Evolutionary conservation across 768 basidiomycete genomes (phyloP).

Genomic region (Fibroporia radiculosa): DNA sequence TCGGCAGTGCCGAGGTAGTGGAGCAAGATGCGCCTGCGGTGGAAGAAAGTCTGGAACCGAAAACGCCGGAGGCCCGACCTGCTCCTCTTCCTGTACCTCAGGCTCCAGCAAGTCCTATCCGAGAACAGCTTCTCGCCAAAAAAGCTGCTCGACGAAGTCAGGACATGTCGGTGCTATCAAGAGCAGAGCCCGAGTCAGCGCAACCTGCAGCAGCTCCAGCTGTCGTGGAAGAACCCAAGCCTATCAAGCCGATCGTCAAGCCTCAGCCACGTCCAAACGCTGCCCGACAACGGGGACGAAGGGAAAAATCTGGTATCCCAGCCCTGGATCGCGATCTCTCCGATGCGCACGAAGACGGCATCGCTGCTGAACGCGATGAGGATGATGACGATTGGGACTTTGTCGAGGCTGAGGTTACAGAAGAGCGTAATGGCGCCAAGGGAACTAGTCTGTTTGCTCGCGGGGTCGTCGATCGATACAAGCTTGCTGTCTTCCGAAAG

Average conservation of each 20-base stretch:
- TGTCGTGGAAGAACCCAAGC: slow-evolving; percentile 3
- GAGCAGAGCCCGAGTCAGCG: slow-evolving; percentile 11
- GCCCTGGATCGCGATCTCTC: slow-evolving; percentile 70
- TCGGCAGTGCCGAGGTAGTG: slow-evolving; percentile 2
- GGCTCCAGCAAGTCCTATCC: slow-evolving; percentile 4
- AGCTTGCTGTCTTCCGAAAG: slow-evolving; percentile 80
- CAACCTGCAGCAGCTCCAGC: slow-evolving; percentile 4
- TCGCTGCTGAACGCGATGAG: slow-evolving; percentile 40
- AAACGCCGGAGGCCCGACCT: slow-evolving; percentile 67
- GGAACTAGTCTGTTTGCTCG: slow-evolving; percentile 81
- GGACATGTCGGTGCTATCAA: slow-evolving; percentile 1
- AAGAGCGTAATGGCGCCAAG: slow-evolving; percentile 75
- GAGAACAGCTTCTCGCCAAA: slow-evolving; percentile 2
- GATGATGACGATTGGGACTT: slow-evolving; percentile 92
- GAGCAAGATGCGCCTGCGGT: slow-evolving; percentile 26
- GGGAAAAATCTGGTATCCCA: slow-evolving; percentile 78
- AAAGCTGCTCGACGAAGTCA: slow-evolving; percentile 7
- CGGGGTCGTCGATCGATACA: slow-evolving; percentile 87
- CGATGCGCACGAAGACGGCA: slow-evolving; percentile 39
- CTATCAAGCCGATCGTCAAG: slow-evolving; percentile 10
- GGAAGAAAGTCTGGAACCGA: slow-evolving; percentile 44
- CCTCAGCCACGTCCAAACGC: slow-evolving; percentile 11
- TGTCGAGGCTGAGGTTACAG: slow-evolving; percentile 59
- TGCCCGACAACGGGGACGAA: slow-evolving; percentile 34
- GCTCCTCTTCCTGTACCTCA: slow-evolving; percentile 24